These are phyloP conservation scores for Fusarium cicatricum DNA, from an alignment of 2,329 filamentous ascomycete genomes.

Conservation along the genomic window DNA sequence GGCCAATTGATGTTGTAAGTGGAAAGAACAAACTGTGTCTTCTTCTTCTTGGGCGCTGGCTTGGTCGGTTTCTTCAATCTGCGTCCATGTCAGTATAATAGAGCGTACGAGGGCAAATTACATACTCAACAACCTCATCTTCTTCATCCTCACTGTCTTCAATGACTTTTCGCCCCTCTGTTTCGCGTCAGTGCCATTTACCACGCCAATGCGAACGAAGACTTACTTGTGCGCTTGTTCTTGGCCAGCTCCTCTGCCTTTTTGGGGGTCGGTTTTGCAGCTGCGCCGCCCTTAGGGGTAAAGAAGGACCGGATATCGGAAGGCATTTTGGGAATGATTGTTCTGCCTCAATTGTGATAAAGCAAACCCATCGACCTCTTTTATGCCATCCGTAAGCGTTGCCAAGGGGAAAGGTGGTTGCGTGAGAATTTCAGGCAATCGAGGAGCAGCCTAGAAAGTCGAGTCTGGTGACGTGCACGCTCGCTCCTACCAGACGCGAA, in stretches of 20 bases:
- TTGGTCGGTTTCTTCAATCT: slow-evolving; percentile 63
- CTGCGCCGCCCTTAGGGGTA: slow-evolving; percentile 73
- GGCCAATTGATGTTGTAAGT: neutral
- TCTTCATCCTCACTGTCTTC: slow-evolving; percentile 86
- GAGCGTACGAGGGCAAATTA: neutral
- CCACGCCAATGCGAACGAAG: neutral
- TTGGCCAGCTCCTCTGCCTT: slow-evolving; percentile 56
- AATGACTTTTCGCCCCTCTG: slow-evolving; percentile 72
- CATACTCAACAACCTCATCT: slow-evolving; percentile 63
- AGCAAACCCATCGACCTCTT: slow-evolving; percentile 17
- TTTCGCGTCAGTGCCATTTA: slow-evolving; percentile 27
- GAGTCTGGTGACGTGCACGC: slow-evolving; percentile 46
- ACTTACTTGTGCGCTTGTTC: slow-evolving; percentile 57
- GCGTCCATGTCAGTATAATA: slow-evolving; percentile 21
- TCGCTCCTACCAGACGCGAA: slow-evolving; percentile 50
- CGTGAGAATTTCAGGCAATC: slow-evolving; percentile 32
- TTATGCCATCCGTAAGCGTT: slow-evolving; percentile 37
- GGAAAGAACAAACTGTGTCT: slow-evolving; percentile 55
- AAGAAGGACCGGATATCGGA: slow-evolving; percentile 93
- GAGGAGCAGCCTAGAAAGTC: slow-evolving; percentile 42
- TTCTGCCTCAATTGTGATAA: slow-evolving; percentile 7
- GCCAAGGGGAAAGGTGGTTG: slow-evolving; percentile 30
- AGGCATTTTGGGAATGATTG: slow-evolving; percentile 62
- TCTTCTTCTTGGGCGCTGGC: slow-evolving; percentile 61
- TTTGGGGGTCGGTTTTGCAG: slow-evolving; percentile 57